Percentiles rank a stretch among this genome's conserved stretches.
phyloP scores from a whole-genome alignment of 441 rosid species.

The Viola pubescens region DNA sequence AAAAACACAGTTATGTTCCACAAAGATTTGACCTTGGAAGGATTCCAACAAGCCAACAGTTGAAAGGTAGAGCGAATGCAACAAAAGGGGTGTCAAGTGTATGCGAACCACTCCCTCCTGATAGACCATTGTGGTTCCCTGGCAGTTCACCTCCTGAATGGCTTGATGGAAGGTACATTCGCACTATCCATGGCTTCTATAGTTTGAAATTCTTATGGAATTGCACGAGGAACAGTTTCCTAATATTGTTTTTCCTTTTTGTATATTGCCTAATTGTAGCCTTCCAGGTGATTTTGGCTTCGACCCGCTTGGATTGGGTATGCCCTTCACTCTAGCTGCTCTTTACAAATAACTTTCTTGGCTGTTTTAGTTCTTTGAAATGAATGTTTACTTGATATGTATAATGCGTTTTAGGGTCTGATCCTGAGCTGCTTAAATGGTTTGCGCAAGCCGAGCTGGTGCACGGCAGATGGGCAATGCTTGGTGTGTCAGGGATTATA shows the following conservation, averaged over 20 bases:
- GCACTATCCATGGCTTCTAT: neutral
- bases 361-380: neutral
- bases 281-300: conserved; percentile 94
- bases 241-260: neutral
- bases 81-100: conserved; percentile 76
- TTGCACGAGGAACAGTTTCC: neutral
- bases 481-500: conserved; percentile 71
- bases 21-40: conserved; percentile 15
- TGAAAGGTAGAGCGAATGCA: conserved; percentile 34
- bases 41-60: conserved; percentile 6
- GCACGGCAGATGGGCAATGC: conserved; percentile 93
- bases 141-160: conserved; percentile 78
- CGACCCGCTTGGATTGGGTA: conserved; percentile 93
- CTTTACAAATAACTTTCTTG: neutral
- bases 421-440: conserved; percentile 77
- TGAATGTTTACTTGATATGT: neutral
- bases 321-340: neutral
- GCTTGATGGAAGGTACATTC: conserved; percentile 81
- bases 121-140: conserved; percentile 92
- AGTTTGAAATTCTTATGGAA: neutral
- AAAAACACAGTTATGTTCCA: conserved; percentile 22
- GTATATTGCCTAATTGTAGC: conserved; percentile 27
- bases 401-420: conserved; percentile 49
- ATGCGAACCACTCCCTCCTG: conserved; percentile 90
- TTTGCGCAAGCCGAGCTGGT: conserved; percentile 87